phyloP scores from a whole-genome alignment of 768 basidiomycete species.

The Tricholoma flavovirens region DNA sequence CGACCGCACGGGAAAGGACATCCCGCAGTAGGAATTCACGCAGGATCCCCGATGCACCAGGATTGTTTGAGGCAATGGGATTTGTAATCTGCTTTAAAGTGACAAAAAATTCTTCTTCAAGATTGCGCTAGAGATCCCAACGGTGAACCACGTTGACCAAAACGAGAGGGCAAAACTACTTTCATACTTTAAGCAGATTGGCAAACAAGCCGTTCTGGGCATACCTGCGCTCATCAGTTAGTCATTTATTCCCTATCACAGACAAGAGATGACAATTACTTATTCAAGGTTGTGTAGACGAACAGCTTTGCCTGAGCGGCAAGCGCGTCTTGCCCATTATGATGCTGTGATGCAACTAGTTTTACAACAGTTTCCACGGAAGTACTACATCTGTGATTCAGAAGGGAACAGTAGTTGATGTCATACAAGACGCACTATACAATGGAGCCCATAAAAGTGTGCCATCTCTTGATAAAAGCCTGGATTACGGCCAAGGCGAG shows the following conservation, averaged over 20 bases:
- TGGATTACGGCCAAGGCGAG: constrained; percentile 56
- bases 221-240: constrained; percentile 34
- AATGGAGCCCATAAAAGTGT: constrained; percentile 44
- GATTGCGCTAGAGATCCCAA: constrained; percentile 32
- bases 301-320: constrained; percentile 52
- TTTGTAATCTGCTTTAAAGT: constrained; percentile 46
- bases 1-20: constrained; percentile 40
- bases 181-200: constrained; percentile 50
- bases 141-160: background rate
- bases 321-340: constrained; percentile 52
- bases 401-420: background rate
- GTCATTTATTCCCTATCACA: background rate
- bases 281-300: constrained; percentile 44
- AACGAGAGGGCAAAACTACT: background rate
- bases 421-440: constrained; percentile 38
- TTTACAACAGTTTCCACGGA: constrained; percentile 47
- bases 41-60: constrained; percentile 25
- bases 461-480: constrained; percentile 58
- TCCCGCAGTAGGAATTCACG: constrained; percentile 54
- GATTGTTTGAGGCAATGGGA: constrained; percentile 26
- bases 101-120: constrained; percentile 43
- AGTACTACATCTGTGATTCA: constrained; percentile 28
- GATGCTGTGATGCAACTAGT: constrained; percentile 41
- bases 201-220: constrained; percentile 51
- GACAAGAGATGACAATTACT: constrained; percentile 29